Base-by-base conservation (phyloP, 164 flowering plant species). In the Dillenia turbinata region DNA sequence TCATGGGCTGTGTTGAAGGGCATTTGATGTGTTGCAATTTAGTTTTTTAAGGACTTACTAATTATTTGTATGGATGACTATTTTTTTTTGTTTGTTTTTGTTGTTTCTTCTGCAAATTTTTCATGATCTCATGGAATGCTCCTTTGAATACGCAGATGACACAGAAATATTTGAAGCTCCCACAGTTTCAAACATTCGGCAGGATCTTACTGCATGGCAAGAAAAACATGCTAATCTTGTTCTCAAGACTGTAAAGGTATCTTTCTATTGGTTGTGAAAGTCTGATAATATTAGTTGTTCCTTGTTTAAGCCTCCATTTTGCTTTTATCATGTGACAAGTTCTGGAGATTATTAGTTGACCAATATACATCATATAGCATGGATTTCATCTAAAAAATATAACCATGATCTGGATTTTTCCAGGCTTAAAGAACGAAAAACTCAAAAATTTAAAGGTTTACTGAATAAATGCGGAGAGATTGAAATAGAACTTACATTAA, bases 121-220 rank as follows among this genome's bases (percentile, higher is more conserved):
- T 33, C 49, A 24, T 16, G 12, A 12, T 14, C 49, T 50, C 12
- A 67, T 52, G 53, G 16, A 19, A 22, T 46, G 46, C 22, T 33
- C 22, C 45, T 10, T 69, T 24, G 68, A 22, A 13, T 66, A 17
- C 77, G 79, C 81, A 92, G 98, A 90, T 76, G 96, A 85, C 61
- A 72, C 88, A 47, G 75, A 73, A 52, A 69, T 77, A 66, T 75
- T 86, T 59, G 80, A 84, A 68, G 80, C 83, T 51, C 85, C 87
- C 46, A 79, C 85, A 0, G 81, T 85, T 49, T 85, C 98, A 53
- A 92, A 92, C 75, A 86, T 92, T 26, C 80, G 90, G 49, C 90
- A 88, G 78, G 98, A 92, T 79, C 90, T 92, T 62, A 83, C 90
- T 10, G 84, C 88, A 63, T 92, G 93, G 93, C 97, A 92, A 79